Percentiles rank a stretch among this genome's conserved stretches.
phyloP scores from a whole-genome alignment of 1,284 basidiomycete genomes.

The Rhodotorula mucilaginosa region DNA sequence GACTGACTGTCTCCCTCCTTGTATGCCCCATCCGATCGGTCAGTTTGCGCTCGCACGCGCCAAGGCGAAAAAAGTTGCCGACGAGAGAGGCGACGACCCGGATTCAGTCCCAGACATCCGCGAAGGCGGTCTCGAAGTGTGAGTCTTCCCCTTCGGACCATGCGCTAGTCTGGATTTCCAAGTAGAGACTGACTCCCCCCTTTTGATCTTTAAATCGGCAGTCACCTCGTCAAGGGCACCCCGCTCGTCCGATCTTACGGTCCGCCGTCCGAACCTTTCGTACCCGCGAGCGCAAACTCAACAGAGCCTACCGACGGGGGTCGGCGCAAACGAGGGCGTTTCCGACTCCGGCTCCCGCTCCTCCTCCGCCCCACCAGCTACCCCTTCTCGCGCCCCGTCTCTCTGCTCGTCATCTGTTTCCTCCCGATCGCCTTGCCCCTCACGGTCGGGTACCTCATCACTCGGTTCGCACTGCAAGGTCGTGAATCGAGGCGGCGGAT shows the following conservation, averaged over 20 bases:
- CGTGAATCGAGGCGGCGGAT: slow-evolving; percentile 21
- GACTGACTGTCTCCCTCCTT: neutral
- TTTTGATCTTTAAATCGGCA: neutral
- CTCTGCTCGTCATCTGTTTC: slow-evolving; percentile 20
- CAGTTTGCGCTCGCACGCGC: slow-evolving; percentile 35
- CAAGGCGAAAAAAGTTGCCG: slow-evolving; percentile 28
- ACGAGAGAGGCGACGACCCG: slow-evolving; percentile 21
- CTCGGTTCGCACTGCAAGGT: slow-evolving; percentile 25
- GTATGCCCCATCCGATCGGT: neutral
- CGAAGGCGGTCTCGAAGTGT: slow-evolving; percentile 38
- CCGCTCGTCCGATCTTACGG: slow-evolving; percentile 18
- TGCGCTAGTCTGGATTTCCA: too few relatives aligned
- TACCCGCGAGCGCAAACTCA: too few relatives aligned
- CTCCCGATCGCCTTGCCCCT: slow-evolving; percentile 27
- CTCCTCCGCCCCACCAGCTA: slow-evolving; percentile 22
- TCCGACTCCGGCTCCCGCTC: slow-evolving; percentile 11
- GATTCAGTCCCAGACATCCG: slow-evolving; percentile 17
- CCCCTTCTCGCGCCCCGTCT: slow-evolving; percentile 26
- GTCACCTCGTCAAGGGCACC: slow-evolving; percentile 8
- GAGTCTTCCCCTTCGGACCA: neutral
- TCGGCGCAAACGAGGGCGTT: neutral
- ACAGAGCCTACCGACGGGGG: too few relatives aligned
- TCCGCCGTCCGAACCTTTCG: neutral
- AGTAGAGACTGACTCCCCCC: too few relatives aligned
- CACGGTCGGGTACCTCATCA: slow-evolving; percentile 22